Conservation (phyloP, 1,284 basidiomycete species). For the Trichosporon coremiiforme region DNA sequence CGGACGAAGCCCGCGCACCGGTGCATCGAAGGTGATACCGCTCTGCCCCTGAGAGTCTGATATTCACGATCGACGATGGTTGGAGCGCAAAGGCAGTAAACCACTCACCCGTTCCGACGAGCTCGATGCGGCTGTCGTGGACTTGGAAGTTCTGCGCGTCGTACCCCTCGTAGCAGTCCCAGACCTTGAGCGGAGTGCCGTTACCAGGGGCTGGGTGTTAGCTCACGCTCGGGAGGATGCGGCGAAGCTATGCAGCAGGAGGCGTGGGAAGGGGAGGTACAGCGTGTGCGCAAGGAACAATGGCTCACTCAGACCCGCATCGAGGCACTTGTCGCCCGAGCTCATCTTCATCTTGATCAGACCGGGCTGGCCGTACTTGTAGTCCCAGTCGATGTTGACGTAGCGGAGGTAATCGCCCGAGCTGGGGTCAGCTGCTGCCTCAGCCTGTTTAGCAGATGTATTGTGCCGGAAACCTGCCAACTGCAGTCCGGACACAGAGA, state of each 20-base stretch:
- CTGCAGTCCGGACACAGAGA: too few species aligned
- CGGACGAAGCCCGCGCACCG: too few species aligned
- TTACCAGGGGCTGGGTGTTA: constrained; percentile 20
- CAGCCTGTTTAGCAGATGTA: too few species aligned
- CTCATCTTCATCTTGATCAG: not conserved
- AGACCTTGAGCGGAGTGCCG: constrained; percentile 37
- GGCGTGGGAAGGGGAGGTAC: too few species aligned
- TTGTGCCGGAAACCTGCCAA: too few species aligned
- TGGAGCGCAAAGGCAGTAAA: not conserved
- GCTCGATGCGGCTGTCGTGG: constrained; percentile 16
- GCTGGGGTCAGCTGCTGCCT: not conserved
- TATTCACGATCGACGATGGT: not conserved
- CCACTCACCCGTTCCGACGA: constrained; percentile 6
- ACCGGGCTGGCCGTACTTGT: not conserved
- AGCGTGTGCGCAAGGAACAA: too few species aligned
- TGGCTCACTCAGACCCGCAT: constrained; percentile 10
- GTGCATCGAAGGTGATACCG: too few species aligned
- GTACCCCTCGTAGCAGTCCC: constrained; percentile 25
- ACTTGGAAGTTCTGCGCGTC: not conserved
- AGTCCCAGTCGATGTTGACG: constrained; percentile 12
- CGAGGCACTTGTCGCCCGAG: constrained; percentile 15
- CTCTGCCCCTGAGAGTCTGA: not conserved
- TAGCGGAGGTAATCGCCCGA: constrained; percentile 20
- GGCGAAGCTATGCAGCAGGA: too few species aligned
- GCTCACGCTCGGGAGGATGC: not conserved